Evolutionary conservation across 768 basidiomycete species (phyloP).

Genomic region (Termitomyces sp.): DNA sequence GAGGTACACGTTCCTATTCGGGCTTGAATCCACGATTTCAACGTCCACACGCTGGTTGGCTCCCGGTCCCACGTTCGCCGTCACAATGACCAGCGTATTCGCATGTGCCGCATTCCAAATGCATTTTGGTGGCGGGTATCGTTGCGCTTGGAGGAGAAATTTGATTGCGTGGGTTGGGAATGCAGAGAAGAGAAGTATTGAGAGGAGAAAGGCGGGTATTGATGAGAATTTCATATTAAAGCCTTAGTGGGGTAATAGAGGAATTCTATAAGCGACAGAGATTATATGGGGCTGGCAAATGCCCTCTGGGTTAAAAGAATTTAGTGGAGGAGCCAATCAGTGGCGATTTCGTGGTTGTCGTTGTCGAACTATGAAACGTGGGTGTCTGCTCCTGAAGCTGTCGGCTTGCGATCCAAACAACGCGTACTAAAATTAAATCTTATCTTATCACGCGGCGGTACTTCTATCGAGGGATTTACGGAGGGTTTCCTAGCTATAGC

Average conservation of each 20-base stretch:
- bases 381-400: slow-evolving; percentile 5
- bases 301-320: not conserved
- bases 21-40: slow-evolving; percentile 88
- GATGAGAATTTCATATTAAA: slow-evolving; percentile 14
- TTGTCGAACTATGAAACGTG: slow-evolving; percentile 11
- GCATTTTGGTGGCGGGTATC: slow-evolving; percentile 78
- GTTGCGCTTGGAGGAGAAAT: slow-evolving; percentile 70
- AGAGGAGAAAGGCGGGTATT: slow-evolving; percentile 26
- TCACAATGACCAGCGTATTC: slow-evolving; percentile 91
- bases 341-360: slow-evolving; percentile 1
- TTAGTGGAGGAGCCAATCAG: not conserved
- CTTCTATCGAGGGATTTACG: not conserved
- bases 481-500: no score
- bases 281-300: slow-evolving; percentile 2
- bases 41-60: slow-evolving; percentile 83
- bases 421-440: not conserved
- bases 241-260: not conserved
- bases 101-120: slow-evolving; percentile 93
- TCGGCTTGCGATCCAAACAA: slow-evolving; percentile 8
- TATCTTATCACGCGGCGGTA: not conserved
- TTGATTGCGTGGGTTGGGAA: slow-evolving; percentile 64
- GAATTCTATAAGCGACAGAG: not conserved
- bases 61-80: slow-evolving; percentile 84
- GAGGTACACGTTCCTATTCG: slow-evolving; percentile 84
- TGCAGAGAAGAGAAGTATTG: slow-evolving; percentile 25